These are phyloP conservation scores for Spencermartinsiella europaea DNA, from an alignment of 805 yeast genomes.

Conservation along the genomic window DNA sequence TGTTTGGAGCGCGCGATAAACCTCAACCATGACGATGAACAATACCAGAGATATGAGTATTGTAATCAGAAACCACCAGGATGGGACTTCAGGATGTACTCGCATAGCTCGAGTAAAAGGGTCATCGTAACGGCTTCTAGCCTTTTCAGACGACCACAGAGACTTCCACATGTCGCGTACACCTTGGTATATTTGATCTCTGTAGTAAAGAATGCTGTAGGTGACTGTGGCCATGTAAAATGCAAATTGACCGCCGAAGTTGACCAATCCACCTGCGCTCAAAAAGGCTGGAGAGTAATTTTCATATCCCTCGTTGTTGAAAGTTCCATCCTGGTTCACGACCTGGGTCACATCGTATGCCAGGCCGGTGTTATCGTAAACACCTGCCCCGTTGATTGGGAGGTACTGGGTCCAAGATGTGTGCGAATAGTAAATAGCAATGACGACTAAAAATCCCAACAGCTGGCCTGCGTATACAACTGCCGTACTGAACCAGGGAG, in stretches of 20 bases:
- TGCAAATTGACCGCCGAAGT: slow-evolving; percentile 53
- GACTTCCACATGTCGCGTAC: slow-evolving; percentile 12
- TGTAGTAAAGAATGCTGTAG: slow-evolving; percentile 1
- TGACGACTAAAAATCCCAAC: slow-evolving; percentile 42
- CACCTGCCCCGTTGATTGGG: slow-evolving; percentile 52
- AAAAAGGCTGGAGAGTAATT: slow-evolving; percentile 65
- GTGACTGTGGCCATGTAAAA: slow-evolving; percentile 31
- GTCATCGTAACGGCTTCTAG: slow-evolving; percentile 36
- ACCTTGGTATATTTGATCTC: slow-evolving; percentile 25
- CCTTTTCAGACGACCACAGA: not conserved
- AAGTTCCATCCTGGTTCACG: slow-evolving; percentile 31
- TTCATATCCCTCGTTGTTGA: slow-evolving; percentile 45
- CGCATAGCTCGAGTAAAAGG: slow-evolving; percentile 36
- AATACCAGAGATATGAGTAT: slow-evolving; percentile 40
- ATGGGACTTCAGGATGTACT: slow-evolving; percentile 64
- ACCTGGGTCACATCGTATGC: slow-evolving; percentile 45
- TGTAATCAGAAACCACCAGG: slow-evolving; percentile 60
- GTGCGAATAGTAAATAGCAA: slow-evolving; percentile 50
- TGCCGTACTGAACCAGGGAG: slow-evolving; percentile 42
- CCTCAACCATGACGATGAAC: slow-evolving; percentile 38
- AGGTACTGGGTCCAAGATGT: slow-evolving; percentile 54
- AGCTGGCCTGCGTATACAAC: slow-evolving; percentile 36
- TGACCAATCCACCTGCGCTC: slow-evolving; percentile 40
- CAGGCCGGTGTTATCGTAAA: slow-evolving; percentile 50
- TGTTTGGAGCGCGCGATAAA: slow-evolving; percentile 35